Percentiles rank a stretch among this genome's conserved stretches.
Conservation (phyloP, 495 filamentous ascomycete species). For the Alectoria sarmentosa region DNA sequence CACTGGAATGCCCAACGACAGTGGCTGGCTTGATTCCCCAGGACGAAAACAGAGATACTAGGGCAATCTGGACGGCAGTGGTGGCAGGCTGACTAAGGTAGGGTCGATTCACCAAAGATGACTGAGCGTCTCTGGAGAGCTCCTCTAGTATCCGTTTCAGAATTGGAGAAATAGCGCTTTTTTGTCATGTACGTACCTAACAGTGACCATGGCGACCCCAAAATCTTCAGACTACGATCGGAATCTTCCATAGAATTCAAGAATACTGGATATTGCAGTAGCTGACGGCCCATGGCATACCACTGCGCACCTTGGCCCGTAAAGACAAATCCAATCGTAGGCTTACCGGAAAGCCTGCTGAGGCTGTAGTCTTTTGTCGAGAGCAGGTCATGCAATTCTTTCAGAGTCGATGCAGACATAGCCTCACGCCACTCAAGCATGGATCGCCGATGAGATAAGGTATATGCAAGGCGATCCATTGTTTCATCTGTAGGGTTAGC, state of each 20-base stretch:
- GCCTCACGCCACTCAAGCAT: neutral
- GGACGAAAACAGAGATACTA: conserved; percentile 20
- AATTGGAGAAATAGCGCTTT: too few relatives aligned
- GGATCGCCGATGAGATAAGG: neutral
- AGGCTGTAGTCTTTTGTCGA: neutral
- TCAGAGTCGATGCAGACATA: neutral
- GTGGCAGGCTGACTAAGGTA: conserved; percentile 33
- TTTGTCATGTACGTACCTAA: too few relatives aligned
- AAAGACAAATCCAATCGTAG: neutral
- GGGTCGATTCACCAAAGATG: too few relatives aligned
- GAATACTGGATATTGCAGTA: conserved; percentile 32
- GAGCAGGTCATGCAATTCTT: neutral
- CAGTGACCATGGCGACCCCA: too few relatives aligned
- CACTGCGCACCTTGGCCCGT: conserved; percentile 18
- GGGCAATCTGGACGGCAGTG: conserved; percentile 27
- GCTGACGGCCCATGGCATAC: conserved; percentile 46
- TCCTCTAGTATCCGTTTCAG: too few relatives aligned
- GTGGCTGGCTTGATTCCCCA: conserved; percentile 15
- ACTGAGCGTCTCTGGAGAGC: too few relatives aligned
- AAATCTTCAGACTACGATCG: too few relatives aligned
- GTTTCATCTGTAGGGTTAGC: too few relatives aligned
- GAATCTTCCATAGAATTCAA: conserved; percentile 19
- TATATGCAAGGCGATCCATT: neutral
- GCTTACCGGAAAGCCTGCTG: neutral
- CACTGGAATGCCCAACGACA: neutral